A percentile compares a stretch with the other conserved stretches of the same genome.
phyloP scores from a whole-genome alignment of 768 basidiomycete species.

The Trametopsis cervina region DNA sequence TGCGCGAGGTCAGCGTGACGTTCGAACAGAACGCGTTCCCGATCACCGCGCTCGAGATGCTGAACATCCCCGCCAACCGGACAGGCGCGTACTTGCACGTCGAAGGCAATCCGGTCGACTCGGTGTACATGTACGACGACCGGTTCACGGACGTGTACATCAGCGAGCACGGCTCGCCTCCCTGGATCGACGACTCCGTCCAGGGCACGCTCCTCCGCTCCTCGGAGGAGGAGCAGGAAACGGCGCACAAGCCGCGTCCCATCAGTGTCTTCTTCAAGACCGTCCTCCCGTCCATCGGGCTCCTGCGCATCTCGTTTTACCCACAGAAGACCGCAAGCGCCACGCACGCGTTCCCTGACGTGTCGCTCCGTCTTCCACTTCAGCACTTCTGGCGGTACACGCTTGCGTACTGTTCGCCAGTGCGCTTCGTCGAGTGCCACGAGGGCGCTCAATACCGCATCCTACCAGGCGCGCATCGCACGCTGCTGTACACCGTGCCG shows the following conservation, averaged over 20 bases:
- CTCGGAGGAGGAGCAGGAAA: background rate
- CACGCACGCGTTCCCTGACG: background rate
- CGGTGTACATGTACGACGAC: conserved; percentile 6
- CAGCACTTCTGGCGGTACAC: background rate
- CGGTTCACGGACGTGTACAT: conserved; percentile 4
- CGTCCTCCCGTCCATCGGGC: conserved; percentile 4
- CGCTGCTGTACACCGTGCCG: conserved; percentile 9
- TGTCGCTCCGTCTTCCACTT: background rate
- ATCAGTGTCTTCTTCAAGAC: conserved; percentile 7
- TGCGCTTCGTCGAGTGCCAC: conserved; percentile 8
- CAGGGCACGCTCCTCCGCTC: background rate
- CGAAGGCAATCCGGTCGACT: background rate
- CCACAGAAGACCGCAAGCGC: background rate
- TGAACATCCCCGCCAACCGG: conserved; percentile 1
- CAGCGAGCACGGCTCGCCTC: conserved; percentile 6
- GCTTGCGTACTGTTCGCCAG: conserved; percentile 6
- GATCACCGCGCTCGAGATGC: conserved; percentile 10
- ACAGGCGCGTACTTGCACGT: background rate
- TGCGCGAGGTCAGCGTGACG: conserved; percentile 11
- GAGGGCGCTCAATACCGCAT: conserved; percentile 7
- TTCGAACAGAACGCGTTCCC: background rate
- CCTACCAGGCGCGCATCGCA: conserved; percentile 7
- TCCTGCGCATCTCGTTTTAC: conserved; percentile 12
- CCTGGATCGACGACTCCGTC: conserved; percentile 10
- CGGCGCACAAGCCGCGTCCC: conserved; percentile 2